These are phyloP conservation scores for Fusarium sp. DNA, from an alignment of 2,329 filamentous ascomycete species.

Conservation along the genomic window DNA sequence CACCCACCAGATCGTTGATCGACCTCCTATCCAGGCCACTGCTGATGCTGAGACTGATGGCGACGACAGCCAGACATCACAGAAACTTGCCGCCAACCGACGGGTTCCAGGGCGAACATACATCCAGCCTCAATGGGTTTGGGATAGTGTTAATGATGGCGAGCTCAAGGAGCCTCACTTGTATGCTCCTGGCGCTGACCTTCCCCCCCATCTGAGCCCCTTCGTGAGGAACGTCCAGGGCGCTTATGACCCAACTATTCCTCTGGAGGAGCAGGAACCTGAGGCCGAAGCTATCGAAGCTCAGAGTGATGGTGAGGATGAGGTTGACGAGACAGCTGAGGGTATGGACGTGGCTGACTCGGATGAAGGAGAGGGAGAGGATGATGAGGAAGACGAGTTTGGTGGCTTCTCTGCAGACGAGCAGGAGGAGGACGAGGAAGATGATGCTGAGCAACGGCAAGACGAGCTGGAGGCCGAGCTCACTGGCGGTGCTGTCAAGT, in stretches of 20 bases:
- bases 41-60: constrained; percentile 61
- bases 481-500: constrained; percentile 73
- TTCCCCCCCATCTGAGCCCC: constrained; percentile 95
- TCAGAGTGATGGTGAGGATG: constrained; percentile 68
- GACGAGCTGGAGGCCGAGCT: constrained; percentile 94
- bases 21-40: constrained; percentile 77
- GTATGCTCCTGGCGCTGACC: constrained; percentile 88
- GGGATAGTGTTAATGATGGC: constrained; percentile 95
- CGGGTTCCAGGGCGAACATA: constrained; percentile 93
- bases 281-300: constrained; percentile 85
- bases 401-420: constrained; percentile 67
- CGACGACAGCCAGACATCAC: constrained; percentile 73
- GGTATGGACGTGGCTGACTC: constrained; percentile 65
- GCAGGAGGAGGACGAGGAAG: constrained; percentile 61
- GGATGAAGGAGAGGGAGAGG: constrained; percentile 61
- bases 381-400: constrained; percentile 60
- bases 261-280: constrained; percentile 87
- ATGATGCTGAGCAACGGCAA: constrained; percentile 81
- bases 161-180: constrained; percentile 87
- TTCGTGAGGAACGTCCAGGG: constrained; percentile 91
- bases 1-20: constrained; percentile 96
- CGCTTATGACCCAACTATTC: constrained; percentile 89
- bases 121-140: constrained; percentile 97
- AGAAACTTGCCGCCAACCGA: constrained; percentile 71
- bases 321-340: constrained; percentile 61